Conservation (phyloP, 2,329 filamentous ascomycete species). For the Stromatinia cepivora region DNA sequence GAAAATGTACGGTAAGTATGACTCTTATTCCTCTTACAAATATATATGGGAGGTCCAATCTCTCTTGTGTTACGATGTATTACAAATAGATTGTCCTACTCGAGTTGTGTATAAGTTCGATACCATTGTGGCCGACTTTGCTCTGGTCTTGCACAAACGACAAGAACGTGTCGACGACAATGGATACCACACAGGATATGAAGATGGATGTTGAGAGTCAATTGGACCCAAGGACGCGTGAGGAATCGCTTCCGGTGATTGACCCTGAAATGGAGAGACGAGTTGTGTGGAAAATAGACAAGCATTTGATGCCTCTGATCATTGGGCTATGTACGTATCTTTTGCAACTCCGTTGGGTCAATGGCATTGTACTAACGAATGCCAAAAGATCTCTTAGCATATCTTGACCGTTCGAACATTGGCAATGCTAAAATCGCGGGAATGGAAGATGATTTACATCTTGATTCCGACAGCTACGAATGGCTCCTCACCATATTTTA, state of each 20-base stretch:
- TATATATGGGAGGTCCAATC: background rate
- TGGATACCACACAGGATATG: background rate
- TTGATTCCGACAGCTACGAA: slow-evolving; percentile 46
- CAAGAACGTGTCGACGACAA: background rate
- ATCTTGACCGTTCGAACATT: slow-evolving; percentile 53
- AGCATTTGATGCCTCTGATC: slow-evolving; percentile 50
- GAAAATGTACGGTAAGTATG: background rate
- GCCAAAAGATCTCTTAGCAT: slow-evolving; percentile 46
- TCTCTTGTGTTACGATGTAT: slow-evolving; percentile 8
- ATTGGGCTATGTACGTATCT: slow-evolving; percentile 28
- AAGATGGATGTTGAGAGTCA: slow-evolving; percentile 7
- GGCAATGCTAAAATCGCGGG: slow-evolving; percentile 56
- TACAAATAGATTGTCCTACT: slow-evolving; percentile 1
- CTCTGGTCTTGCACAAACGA: background rate
- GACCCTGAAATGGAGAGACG: slow-evolving; percentile 44
- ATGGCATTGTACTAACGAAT: background rate
- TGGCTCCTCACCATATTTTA: slow-evolving; percentile 46
- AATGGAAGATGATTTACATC: slow-evolving; percentile 51
- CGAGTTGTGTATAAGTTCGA: background rate
- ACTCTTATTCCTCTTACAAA: background rate
- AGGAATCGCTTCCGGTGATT: background rate
- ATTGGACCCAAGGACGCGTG: background rate
- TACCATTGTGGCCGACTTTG: background rate
- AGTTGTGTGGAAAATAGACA: slow-evolving; percentile 60
- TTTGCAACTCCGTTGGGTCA: background rate